Base-by-base conservation (phyloP, 768 basidiomycete species). In the Agrocybe praecox region DNA sequence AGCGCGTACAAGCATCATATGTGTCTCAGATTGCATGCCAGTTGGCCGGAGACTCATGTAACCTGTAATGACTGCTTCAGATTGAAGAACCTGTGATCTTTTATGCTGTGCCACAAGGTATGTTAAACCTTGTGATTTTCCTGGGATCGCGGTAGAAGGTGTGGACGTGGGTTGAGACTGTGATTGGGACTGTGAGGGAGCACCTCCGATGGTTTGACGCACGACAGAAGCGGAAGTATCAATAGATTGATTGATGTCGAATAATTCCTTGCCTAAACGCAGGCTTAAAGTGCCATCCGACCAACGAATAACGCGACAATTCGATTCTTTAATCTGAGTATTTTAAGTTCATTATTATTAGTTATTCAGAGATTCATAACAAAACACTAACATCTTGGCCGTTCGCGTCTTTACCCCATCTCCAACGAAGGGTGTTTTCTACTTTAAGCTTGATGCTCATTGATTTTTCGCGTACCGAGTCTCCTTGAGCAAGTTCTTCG, bases 351-450 rank as follows among this genome's bases (percentile, higher is more conserved):
- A 19, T 48, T 24, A 48, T 26, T 49, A 34, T 17, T 24, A 42
- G 23, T 17, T 23, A 12, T 18, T 34, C 5, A 45, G 46, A 32
- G 12, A 53, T n/a, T 26, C 34, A 15, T 45, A 40, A 40, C n/a
- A 40, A 40, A n/a, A 40, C 10, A 80, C 92, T 76, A 65, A 96
- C 96, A 65, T 92, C 89, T 65, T 85, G 75, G 6, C 88, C 92
- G 40, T 79, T 75, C 55, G 81, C 81, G 61, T 91, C 90, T 68
- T 89, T 90, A 1, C 80, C 79, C 97, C 97, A 99, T 64, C 88
- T 86, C 97, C 97, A 99, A 36, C 97, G 83, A 18, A 98, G 80
- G 6, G 95, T 96, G 70, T 97, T 97, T 76, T 94, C 92, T 8
- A 97, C 92, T 62, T 91, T 89, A 48, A 92, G 81, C 68, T 92